phyloP scores from a whole-genome alignment of 176 grass and related monocot species.

The Microstegium vimineum region DNA sequence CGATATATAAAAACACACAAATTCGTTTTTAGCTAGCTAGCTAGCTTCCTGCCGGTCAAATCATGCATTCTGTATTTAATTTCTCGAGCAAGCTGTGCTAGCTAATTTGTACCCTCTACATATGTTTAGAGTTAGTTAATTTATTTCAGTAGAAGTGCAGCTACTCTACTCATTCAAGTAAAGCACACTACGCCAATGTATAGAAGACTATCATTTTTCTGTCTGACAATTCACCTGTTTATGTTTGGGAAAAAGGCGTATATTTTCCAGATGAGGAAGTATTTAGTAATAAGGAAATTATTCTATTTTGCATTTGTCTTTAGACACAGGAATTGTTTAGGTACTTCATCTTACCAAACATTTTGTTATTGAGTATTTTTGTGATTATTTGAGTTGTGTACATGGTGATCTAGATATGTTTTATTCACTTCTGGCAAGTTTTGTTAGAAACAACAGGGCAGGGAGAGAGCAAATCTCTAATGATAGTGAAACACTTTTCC shows the following conservation, averaged over 20 bases:
- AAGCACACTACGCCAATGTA: neutral
- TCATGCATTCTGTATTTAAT: neutral
- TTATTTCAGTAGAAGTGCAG: neutral
- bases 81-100: neutral
- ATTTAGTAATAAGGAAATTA: neutral
- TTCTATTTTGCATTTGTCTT: neutral
- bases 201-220: neutral
- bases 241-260: neutral
- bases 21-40: neutral
- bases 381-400: too few relatives aligned
- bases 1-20: neutral
- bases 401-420: too few relatives aligned
- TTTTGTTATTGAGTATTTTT: neutral
- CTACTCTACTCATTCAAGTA: neutral
- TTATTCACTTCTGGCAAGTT: neutral
- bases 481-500: too few relatives aligned
- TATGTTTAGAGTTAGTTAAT: neutral
- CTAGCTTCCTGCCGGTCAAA: neutral
- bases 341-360: too few relatives aligned
- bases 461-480: too few relatives aligned
- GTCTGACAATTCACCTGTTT: neutral
- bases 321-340: neutral
- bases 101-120: neutral
- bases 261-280: neutral
- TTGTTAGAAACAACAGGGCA: too few relatives aligned